Base-by-base conservation (phyloP, 1,139 yeast genomes). In the Sugiyamaella paludigena region DNA sequence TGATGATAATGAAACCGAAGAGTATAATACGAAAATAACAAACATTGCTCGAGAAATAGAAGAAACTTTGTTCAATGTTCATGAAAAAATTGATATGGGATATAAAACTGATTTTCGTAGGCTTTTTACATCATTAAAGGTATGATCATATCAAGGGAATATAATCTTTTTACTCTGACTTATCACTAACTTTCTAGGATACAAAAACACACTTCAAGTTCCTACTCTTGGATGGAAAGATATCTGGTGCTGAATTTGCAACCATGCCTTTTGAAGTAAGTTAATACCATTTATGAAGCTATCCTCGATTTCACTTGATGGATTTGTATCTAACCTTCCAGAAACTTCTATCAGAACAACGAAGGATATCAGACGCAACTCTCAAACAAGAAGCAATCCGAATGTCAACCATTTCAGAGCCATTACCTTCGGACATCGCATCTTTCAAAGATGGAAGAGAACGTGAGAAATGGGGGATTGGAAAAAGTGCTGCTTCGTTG, bases 391-490 rank as follows among this genome's bases (percentile, higher is more conserved):
- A 61, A 35, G 55, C 54, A 9, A 44, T 61, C 12, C 46, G 64
- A 27, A 56, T 51, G 40, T 49, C 58, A 2, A 57, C 59, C 1
- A 45, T 58, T 15, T 49, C 54, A 5, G 57, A 53, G 39, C 49
- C 50, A 1, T 49, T 52, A 8, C 64, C 64, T 8, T 49, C 45
- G n/a, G 62, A 61, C 31, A 68, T 71, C 29, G 62, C 61, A 24
- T 61, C 65, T 12, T 51, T 66, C 19, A 67, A 70, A 44, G 73
- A 70, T 49, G 73, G 65, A 53, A 60, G 68, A 8, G 73, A 68
- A 4, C 55, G 75, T 26, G 77, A 72, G 49, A 75, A 75, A 51
- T 75, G 79, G 79, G 78, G 79, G 1, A 66, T 74, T 1, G 68
- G 72, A 8, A 66, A 65, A 36, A 73, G 77, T 40, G 77, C 77